Conservation (phyloP, 176 grass and related monocot species). For the Oryza nivara region DNA sequence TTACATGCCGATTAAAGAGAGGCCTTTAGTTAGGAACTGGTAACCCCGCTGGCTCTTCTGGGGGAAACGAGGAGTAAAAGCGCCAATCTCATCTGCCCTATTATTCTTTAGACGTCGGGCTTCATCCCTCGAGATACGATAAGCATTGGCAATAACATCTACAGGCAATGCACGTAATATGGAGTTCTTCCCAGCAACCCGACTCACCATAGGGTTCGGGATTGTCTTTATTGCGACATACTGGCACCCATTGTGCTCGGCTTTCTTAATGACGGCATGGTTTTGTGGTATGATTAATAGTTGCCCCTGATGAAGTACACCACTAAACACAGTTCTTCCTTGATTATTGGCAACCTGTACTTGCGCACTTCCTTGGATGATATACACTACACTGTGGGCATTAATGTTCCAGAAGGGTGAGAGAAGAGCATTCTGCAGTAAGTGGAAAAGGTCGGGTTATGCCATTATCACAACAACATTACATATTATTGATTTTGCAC, state of each 20-base stretch:
- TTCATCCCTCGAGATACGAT: conserved; percentile 35
- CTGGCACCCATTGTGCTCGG: conserved; percentile 15
- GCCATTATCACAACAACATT: background rate
- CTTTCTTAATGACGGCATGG: conserved; percentile 21
- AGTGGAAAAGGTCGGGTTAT: background rate
- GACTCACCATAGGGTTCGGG: conserved; percentile 14
- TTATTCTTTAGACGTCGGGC: conserved; percentile 33
- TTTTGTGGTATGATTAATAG: conserved; percentile 44
- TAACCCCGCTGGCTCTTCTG: background rate
- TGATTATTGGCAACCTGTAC: conserved; percentile 16
- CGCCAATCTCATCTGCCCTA: conserved; percentile 29
- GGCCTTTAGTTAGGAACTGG: background rate
- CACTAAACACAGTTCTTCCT: conserved; percentile 31
- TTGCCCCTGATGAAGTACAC: conserved; percentile 19
- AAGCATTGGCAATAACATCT: conserved; percentile 34
- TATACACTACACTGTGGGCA: conserved; percentile 46
- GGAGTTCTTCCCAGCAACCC: conserved; percentile 25
- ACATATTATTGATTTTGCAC: background rate
- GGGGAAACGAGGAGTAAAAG: conserved; percentile 24
- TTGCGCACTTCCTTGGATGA: conserved; percentile 18
- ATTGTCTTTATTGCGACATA: conserved; percentile 47
- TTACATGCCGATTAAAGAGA: background rate
- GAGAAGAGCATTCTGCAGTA: conserved; percentile 16
- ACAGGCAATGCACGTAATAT: conserved; percentile 14
- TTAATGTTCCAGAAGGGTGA: conserved; percentile 45